A percentile compares a stretch with the other conserved stretches of the same genome.
phyloP scores from a whole-genome alignment of 805 yeast species.

The Spathaspora girioi region DNA sequence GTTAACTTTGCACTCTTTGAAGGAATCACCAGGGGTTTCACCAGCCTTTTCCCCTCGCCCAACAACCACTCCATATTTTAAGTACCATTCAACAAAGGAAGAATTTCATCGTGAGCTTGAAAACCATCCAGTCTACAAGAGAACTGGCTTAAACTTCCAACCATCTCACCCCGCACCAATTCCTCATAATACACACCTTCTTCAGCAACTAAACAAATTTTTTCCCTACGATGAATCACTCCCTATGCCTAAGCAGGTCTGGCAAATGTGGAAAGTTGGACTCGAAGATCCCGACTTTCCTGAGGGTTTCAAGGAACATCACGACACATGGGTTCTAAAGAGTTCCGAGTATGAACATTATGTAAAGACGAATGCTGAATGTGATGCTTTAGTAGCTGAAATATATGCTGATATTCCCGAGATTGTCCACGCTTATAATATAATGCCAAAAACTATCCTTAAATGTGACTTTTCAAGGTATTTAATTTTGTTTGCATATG shows the following conservation, averaged over 20 bases:
- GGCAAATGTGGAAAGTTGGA: conserved; percentile 81
- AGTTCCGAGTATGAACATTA: conserved; percentile 82
- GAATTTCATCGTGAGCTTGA: neutral
- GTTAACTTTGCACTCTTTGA: no score
- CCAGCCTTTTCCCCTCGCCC: conserved; percentile 27
- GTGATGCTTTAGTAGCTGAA: conserved; percentile 58
- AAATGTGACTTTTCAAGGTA: conserved; percentile 94
- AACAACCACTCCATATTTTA: conserved; percentile 49
- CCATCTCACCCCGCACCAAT: neutral
- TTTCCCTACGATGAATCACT: neutral
- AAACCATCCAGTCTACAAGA: neutral
- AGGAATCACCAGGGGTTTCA: no score
- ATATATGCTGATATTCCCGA: conserved; percentile 70
- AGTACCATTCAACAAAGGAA: neutral
- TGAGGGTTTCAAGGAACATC: conserved; percentile 50
- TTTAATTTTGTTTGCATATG: conserved; percentile 79
- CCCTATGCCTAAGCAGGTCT: neutral
- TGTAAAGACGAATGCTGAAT: conserved; percentile 67
- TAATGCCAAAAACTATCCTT: conserved; percentile 76
- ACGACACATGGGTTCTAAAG: conserved; percentile 61
- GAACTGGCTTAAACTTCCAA: neutral
- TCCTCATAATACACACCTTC: neutral
- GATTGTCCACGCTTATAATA: conserved; percentile 67
- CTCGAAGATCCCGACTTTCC: conserved; percentile 60
- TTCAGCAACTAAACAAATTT: neutral